Conservation (phyloP, 768 basidiomycete species). For the Rhizopogon vesiculosus region DNA sequence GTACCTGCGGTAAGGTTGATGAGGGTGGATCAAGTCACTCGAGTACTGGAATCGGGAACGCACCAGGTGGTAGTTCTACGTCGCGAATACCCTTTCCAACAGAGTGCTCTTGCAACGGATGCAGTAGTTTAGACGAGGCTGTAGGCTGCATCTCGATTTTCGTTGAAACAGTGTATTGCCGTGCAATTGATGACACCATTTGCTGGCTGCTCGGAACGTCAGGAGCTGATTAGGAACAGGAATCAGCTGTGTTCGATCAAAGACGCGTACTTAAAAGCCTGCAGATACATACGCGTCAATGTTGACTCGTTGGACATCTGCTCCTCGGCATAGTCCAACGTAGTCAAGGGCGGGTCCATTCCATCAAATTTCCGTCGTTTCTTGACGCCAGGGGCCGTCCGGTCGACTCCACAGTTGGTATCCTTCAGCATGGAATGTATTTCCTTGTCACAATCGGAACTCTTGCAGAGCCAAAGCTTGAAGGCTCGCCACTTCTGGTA, state of each 20-base stretch:
- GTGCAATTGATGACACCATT: not conserved
- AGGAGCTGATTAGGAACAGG: not conserved
- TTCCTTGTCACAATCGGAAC: slow-evolving; percentile 26
- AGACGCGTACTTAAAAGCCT: not conserved
- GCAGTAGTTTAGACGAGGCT: not conserved
- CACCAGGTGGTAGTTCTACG: not conserved
- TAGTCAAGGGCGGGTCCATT: slow-evolving; percentile 9
- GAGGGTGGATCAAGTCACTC: not conserved
- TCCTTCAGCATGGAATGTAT: slow-evolving; percentile 21
- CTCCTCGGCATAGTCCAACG: slow-evolving; percentile 3
- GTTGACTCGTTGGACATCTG: not conserved
- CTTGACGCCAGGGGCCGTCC: slow-evolving; percentile 16
- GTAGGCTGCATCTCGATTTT: not conserved
- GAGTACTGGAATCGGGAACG: not conserved
- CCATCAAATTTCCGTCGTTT: slow-evolving; percentile 24
- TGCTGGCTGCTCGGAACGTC: not conserved
- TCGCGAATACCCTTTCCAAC: not conserved
- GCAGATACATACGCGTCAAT: not conserved
- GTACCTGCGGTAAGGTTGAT: not conserved
- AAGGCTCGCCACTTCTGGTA: slow-evolving; percentile 49
- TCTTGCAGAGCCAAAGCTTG: slow-evolving; percentile 37
- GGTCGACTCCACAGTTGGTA: slow-evolving; percentile 23
- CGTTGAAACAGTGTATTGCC: not conserved
- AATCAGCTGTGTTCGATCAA: not conserved
- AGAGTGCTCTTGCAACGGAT: not conserved